Percentiles rank a stretch among this genome's conserved stretches.
These are phyloP conservation scores for Kodamaea suecica DNA, from an alignment of 1,139 yeast species.

Conservation along the genomic window DNA sequence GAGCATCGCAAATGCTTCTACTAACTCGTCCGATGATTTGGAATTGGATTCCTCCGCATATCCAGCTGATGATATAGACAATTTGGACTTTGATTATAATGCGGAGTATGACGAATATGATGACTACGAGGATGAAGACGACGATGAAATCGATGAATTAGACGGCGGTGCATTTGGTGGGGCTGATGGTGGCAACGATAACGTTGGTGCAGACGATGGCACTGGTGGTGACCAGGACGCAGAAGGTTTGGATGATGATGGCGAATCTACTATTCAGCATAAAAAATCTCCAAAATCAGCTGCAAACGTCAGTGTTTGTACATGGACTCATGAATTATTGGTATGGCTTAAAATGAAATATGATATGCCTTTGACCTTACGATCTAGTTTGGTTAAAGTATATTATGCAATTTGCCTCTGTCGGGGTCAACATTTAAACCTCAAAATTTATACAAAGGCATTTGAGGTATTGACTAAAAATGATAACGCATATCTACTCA, in stretches of 20 bases:
- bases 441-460: constrained; percentile 62
- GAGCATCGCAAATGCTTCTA: constrained; percentile 21
- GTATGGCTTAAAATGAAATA: constrained; percentile 81
- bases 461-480: constrained; percentile 59
- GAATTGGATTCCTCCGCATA: constrained; percentile 7
- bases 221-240: constrained; percentile 24
- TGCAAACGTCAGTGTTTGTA: constrained; percentile 69
- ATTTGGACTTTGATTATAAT: constrained; percentile 9
- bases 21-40: neutral
- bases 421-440: constrained; percentile 68
- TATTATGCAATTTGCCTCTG: constrained; percentile 72
- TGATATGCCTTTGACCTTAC: constrained; percentile 67
- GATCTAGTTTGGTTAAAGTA: constrained; percentile 63
- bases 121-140: constrained; percentile 41
- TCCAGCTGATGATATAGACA: constrained; percentile 21
- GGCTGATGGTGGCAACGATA: constrained; percentile 35
- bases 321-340: constrained; percentile 86
- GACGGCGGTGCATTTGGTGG: constrained; percentile 27
- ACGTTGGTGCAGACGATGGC: constrained; percentile 32
- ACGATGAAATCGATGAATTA: constrained; percentile 26
- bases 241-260: constrained; percentile 39
- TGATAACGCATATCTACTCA: constrained; percentile 33
- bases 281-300: constrained; percentile 66
- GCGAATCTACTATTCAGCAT: constrained; percentile 43
- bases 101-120: constrained; percentile 28